Evolutionary conservation across 2,329 filamentous ascomycete species (phyloP), one percentile per base, ranked within the genome.

Genomic region (Fusarium illudens): DNA sequence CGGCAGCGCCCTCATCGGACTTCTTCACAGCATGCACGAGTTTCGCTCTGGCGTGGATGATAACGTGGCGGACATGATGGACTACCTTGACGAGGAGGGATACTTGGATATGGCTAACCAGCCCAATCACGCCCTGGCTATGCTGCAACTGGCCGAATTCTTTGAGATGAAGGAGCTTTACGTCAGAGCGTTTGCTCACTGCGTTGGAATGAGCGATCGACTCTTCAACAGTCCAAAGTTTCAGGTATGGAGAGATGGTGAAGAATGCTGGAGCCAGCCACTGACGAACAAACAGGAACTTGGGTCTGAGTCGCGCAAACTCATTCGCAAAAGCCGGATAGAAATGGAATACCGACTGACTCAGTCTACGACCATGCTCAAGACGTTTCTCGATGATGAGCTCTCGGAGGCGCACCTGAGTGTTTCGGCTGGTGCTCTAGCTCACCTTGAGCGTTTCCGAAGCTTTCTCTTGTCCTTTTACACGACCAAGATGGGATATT

Each of bases 171-270:
- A 81, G 55, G 84, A 88, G n/a, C 78, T 92, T 12, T 95, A 92
- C 82, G 84, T 89, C 11, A 86, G 92, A 72, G 89, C 92, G 0
- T 93, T 94, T 77, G 84, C 87, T 13, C 92, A 96, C 73, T 93
- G 92, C 73, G 90, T 91, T 33, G 92, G 92, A 42, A 94, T 95
- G 92, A 86, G 86, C 62, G 87, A 91, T 19, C 81, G 81, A 25
- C 65, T 94, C 6, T 80, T 83, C 37, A 73, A 79, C 6, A 86
- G 84, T 67, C 75, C 84, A 1, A 91, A 92, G 65, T 92, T 89
- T 64, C 80, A 85, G 75, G 89, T 90, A 80, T 70, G 86, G 79
- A 53, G 53, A 25, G 25, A 15, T 13, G 2, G 22, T 12, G 11
- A 29, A 50, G 59, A 39, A 53, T 44, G 39, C 63, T 55, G 30